Conservation (phyloP, 2,329 filamentous ascomycete genomes). For the Stagonosporopsis chrysanthemi region DNA sequence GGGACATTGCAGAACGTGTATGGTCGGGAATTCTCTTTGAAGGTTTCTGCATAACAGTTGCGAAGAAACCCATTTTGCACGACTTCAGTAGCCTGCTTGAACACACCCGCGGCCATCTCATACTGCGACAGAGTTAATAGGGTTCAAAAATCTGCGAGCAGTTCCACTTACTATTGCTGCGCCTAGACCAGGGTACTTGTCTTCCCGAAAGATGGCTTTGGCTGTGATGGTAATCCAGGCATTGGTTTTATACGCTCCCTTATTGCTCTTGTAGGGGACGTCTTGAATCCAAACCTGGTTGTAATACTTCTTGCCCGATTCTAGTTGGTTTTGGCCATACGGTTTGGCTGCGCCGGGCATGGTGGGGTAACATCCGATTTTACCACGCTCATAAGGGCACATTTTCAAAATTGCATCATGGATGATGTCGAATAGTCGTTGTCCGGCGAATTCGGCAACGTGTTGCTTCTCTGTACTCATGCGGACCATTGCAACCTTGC, state of each 20-base stretch:
- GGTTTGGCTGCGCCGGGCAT: constrained; percentile 7
- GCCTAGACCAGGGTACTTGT: constrained; percentile 5
- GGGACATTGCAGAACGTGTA: constrained; percentile 20
- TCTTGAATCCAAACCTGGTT: neutral
- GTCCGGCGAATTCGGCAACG: constrained; percentile 1
- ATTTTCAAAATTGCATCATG: neutral
- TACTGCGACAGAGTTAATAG: constrained; percentile 5
- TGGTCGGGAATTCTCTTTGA: neutral
- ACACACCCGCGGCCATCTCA: constrained; percentile 11
- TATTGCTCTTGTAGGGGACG: neutral
- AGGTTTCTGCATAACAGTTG: constrained; percentile 18
- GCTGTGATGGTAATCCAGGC: constrained; percentile 7
- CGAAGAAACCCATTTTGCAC: neutral
- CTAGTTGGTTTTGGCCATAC: neutral
- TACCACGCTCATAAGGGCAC: constrained; percentile 6
- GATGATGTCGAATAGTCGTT: constrained; percentile 8
- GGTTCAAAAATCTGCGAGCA: too few relatives aligned
- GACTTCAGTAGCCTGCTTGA: constrained; percentile 2
- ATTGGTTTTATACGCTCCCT: constrained; percentile 1
- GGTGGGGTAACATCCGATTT: constrained; percentile 1
- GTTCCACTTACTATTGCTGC: constrained; percentile 2
- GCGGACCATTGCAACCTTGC: neutral
- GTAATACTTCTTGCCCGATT: neutral
- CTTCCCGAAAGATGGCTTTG: constrained; percentile 3
- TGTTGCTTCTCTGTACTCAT: constrained; percentile 9